phyloP scores from a whole-genome alignment of 768 basidiomycete genomes.

The Chalciporus chontae region DNA sequence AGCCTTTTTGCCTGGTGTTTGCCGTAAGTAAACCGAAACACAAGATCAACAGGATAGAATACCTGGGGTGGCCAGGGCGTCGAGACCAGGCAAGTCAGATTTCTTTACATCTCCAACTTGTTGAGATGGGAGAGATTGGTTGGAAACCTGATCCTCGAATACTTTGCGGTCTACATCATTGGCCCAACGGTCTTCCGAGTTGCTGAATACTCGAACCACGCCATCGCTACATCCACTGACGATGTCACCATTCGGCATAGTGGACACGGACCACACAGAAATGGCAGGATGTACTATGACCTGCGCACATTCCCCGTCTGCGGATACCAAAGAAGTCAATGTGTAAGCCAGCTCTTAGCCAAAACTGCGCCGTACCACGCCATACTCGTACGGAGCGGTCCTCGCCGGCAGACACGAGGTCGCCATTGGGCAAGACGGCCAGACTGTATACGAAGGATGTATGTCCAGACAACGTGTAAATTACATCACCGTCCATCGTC shows the following conservation, averaged over 20 bases:
- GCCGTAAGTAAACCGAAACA: slow-evolving; percentile 4
- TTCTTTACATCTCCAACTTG: slow-evolving; percentile 94
- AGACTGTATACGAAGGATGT: slow-evolving; percentile 96
- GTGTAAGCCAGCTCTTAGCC: not conserved
- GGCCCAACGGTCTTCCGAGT: slow-evolving; percentile 70
- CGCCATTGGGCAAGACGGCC: slow-evolving; percentile 74
- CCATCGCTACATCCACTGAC: slow-evolving; percentile 91
- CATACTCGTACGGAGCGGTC: slow-evolving; percentile 91
- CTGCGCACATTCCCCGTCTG: slow-evolving; percentile 87
- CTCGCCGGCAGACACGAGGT: slow-evolving; percentile 88
- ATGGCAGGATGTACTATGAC: slow-evolving; percentile 91
- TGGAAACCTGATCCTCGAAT: slow-evolving; percentile 74
- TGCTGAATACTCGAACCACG: slow-evolving; percentile 81
- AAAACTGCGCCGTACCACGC: slow-evolving; percentile 54
- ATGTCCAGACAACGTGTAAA: slow-evolving; percentile 85
- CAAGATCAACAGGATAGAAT: not conserved
- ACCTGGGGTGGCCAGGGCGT: slow-evolving; percentile 76
- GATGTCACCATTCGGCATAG: slow-evolving; percentile 88
- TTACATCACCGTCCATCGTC: slow-evolving; percentile 75
- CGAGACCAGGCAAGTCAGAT: slow-evolving; percentile 81
- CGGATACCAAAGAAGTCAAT: slow-evolving; percentile 4
- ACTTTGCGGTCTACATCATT: slow-evolving; percentile 56
- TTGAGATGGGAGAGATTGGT: slow-evolving; percentile 76
- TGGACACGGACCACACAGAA: slow-evolving; percentile 93
- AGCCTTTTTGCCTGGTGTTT: slow-evolving; percentile 71